phyloP scores from a whole-genome alignment of 495 filamentous ascomycete species.

The Podospora sp. region DNA sequence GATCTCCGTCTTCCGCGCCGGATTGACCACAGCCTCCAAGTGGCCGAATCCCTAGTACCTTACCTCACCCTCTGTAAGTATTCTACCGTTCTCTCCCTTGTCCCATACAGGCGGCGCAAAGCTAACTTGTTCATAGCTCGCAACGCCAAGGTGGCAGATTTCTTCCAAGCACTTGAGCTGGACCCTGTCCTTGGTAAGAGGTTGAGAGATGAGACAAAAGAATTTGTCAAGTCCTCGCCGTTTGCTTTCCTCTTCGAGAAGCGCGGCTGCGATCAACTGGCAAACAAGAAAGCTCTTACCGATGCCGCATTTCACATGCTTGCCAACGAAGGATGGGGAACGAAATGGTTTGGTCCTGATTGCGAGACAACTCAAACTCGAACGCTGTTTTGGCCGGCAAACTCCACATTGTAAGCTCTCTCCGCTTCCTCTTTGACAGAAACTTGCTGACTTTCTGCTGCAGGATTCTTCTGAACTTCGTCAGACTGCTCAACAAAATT shows the following conservation, averaged over 20 bases:
- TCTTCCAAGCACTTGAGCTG: slow-evolving; percentile 24
- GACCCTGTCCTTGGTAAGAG: slow-evolving; percentile 13
- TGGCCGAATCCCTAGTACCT: slow-evolving; percentile 4
- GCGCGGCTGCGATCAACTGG: background rate
- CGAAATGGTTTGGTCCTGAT: slow-evolving; percentile 20
- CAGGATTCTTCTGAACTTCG: slow-evolving; percentile 23
- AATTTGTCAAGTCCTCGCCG: slow-evolving; percentile 12
- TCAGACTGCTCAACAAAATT: slow-evolving; percentile 22
- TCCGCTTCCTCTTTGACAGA: background rate
- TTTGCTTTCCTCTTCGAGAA: slow-evolving; percentile 10
- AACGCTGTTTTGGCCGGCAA: slow-evolving; percentile 24
- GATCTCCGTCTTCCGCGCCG: slow-evolving; percentile 19
- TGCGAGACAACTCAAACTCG: slow-evolving; percentile 3
- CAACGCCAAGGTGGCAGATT: slow-evolving; percentile 9
- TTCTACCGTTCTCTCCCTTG: background rate
- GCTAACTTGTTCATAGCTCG: slow-evolving; percentile 25
- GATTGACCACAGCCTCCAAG: slow-evolving; percentile 12
- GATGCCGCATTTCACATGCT: slow-evolving; percentile 20
- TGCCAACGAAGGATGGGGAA: slow-evolving; percentile 18
- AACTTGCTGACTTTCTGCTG: slow-evolving; percentile 9
- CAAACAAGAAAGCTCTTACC: background rate
- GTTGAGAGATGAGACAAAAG: slow-evolving; percentile 13
- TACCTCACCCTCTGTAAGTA: slow-evolving; percentile 27
- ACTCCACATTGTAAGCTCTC: slow-evolving; percentile 24
- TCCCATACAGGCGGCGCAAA: background rate